These are phyloP conservation scores for Cucumis sativus DNA, from an alignment of 306 rosid genomes.

Conservation along the genomic window Cucumber_9930_V3 NC_026657.2:39574501-39575000, in stretches of 20 bases:
- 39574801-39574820: constrained; percentile 97
- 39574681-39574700: background rate
- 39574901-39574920: background rate
- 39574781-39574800: constrained; percentile 96
- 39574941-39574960: background rate
- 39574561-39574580: background rate
- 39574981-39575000: background rate
- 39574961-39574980: background rate
- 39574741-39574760: constrained; percentile 5
- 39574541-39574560: background rate
- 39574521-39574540: background rate
- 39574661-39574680: background rate
- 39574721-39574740: background rate
- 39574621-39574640: background rate
- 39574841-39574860: constrained; percentile 69
- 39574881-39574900: background rate
- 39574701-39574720: background rate
- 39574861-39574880: constrained; percentile 13
- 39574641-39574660: background rate
- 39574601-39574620: background rate
- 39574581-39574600: background rate
- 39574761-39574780: constrained; percentile 46
- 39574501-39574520: background rate
- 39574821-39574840: constrained; percentile 89
- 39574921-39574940: background rate